Evolutionary conservation across 495 filamentous ascomycete species (phyloP), one percentile per base, ranked within the genome.

Genomic region (Aspergillus haitiensis): DNA sequence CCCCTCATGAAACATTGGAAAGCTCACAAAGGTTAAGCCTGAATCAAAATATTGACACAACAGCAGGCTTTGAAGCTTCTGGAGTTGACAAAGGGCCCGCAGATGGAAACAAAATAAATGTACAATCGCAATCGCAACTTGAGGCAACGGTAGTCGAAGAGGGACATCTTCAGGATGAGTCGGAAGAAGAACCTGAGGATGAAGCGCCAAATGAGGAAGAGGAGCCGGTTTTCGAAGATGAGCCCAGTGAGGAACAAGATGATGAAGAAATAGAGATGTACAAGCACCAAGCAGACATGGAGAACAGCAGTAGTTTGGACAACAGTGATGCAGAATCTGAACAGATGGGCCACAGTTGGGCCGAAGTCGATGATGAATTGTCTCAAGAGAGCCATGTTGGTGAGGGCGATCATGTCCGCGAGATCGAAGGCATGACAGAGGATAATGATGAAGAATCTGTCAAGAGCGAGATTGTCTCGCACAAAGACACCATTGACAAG

Each of bases 241-340:
- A 21, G 6, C 15, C 21, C 10, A 47, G 15, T 21, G 40, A 58
- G 9, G 44, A 50, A 18, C 34, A 58, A 47, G 31, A 35, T 21
- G 44, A 47, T n/a, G 42, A 47, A 6, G 44, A 47, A 15, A 47
- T 47, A 11, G 44, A 47, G 16, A 47, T 47, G 44, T 9, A 18
- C 27, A 18, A 47, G 13, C 15, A 21, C 16, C 15, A 1, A 16
- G 44, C n/a, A 21, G n/a, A 47, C 27, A 9, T 7, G 16, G 13
- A 9, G 15, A 47, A 8, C 21, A 10, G 9, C 6, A 21, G 16
- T 9, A 21, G 44, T 6, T 18, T 16, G 15, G 44, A 13, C 7
- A 31, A 35, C 2, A 44, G 34, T 47, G 35, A 59, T 46, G 60
- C 62, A 3, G 21, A 45, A 31, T 18, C 2, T 7, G 49, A 46